Conservation (phyloP, 1,139 yeast species). For the Kodamaea sp. region DNA sequence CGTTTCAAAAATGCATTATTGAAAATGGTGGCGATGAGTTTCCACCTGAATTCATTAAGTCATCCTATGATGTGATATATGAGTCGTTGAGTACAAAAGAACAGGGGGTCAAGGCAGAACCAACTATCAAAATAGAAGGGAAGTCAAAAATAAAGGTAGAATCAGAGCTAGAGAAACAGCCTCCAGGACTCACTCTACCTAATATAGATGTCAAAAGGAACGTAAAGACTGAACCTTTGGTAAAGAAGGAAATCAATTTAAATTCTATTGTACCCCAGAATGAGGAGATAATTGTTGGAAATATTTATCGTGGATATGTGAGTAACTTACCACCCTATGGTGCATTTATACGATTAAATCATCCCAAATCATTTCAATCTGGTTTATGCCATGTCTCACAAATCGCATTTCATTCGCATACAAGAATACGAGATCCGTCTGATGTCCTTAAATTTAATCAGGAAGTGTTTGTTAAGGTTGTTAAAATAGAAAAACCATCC, state of each 20-base stretch:
- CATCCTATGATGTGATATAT: constrained; percentile 24
- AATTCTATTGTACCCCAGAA: constrained; percentile 1
- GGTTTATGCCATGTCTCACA: constrained; percentile 83
- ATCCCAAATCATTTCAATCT: constrained; percentile 23
- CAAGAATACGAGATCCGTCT: constrained; percentile 53
- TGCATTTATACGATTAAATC: constrained; percentile 56
- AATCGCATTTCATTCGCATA: constrained; percentile 42
- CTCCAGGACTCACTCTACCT: too few species aligned
- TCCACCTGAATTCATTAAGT: constrained; percentile 40
- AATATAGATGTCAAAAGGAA: too few species aligned
- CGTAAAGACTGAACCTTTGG: background rate
- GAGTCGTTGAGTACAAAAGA: background rate
- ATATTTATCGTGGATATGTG: constrained; percentile 59
- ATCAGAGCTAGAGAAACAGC: background rate
- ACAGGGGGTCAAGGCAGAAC: constrained; percentile 1
- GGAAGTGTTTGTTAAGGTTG: constrained; percentile 61
- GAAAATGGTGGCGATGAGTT: constrained; percentile 67
- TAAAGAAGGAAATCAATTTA: constrained; percentile 1
- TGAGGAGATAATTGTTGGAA: constrained; percentile 31
- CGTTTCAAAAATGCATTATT: constrained; percentile 41
- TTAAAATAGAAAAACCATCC: constrained; percentile 33
- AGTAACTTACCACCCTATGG: constrained; percentile 66
- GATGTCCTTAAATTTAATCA: constrained; percentile 59
- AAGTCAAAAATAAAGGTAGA: constrained; percentile 6
- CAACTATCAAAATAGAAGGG: constrained; percentile 9